Percentiles rank a stretch among this genome's conserved stretches.
Conservation (phyloP, 2,329 filamentous ascomycete genomes). For the Aureobasidium sp. region DNA sequence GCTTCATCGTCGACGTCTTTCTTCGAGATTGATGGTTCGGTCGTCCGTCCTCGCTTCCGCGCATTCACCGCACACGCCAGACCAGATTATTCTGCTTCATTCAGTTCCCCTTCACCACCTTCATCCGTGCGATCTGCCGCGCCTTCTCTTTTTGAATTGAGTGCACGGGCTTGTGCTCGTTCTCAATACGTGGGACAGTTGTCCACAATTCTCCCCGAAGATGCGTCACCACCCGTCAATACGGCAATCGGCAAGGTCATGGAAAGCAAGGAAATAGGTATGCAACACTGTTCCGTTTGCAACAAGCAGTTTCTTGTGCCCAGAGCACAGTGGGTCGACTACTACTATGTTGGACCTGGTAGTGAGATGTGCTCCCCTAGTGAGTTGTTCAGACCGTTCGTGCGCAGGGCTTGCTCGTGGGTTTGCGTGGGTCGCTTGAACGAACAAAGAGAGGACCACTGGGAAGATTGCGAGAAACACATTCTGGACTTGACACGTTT, state of each 20-base stretch:
- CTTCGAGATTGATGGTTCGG: slow-evolving; percentile 27
- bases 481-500: background rate
- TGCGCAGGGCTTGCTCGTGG: slow-evolving; percentile 28
- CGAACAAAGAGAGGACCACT: background rate
- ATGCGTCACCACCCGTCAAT: slow-evolving; percentile 19
- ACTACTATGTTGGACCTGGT: slow-evolving; percentile 23
- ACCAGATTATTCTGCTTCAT: background rate
- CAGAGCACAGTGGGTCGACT: slow-evolving; percentile 32
- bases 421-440: slow-evolving; percentile 20
- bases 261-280: slow-evolving; percentile 20
- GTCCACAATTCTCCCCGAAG: slow-evolving; percentile 19
- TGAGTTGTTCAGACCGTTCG: slow-evolving; percentile 28
- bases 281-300: slow-evolving; percentile 30
- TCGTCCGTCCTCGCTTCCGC: slow-evolving; percentile 1
- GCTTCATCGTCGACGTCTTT: slow-evolving; percentile 21
- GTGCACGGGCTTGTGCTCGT: slow-evolving; percentile 23
- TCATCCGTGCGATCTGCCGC: slow-evolving; percentile 15
- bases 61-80: slow-evolving; percentile 1
- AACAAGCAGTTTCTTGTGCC: slow-evolving; percentile 25
- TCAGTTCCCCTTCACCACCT: slow-evolving; percentile 8
- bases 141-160: slow-evolving; percentile 32
- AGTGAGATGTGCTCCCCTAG: slow-evolving; percentile 13
- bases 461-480: background rate
- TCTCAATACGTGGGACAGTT: slow-evolving; percentile 25
- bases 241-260: slow-evolving; percentile 21